Evolutionary conservation across 2,329 filamentous ascomycete genomes (phyloP), one percentile per base, ranked within the genome.

Genomic region (Epichloe hybrida): DNA sequence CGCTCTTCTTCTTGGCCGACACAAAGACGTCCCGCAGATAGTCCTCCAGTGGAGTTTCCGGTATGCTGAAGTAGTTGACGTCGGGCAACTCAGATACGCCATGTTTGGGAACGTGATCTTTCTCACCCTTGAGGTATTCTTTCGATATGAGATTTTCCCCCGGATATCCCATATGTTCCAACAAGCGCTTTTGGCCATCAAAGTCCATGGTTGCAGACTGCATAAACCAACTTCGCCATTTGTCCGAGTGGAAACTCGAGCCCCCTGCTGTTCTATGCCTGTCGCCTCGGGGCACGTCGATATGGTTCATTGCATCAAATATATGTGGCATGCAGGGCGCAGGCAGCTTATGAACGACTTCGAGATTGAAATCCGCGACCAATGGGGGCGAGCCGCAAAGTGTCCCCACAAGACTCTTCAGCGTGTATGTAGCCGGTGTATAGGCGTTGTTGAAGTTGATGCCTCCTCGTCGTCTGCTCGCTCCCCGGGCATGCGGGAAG

Each of bases 251-350:
- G 38, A 59, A 67, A 17, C 52, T 56, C 5, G 53, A 50, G 2
- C 27, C 37, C 2, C 50, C 45, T 1, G 50, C 51, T 5, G 49
- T 43, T 2, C 52, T 50, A 0, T 56, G 34, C 9, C 15, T 5
- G 2, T 50, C 31, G 1, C 46, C 47, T 9, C 59, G 55, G 23
- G 50, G n/a, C 2, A 63, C 49, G 1, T 53, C 23, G 15, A 53
- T 35, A 12, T 53, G 44, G 45, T 66, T 68, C 50, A 69, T 51
- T 13, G 61, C 61, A 7, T 68, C 58, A 5, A 68, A 56, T n/a
- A 68, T 54, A 4, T 68, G 71, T 0, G 71, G 65, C 46, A 74
- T 51, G 43, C 71, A 73, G 0, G 71, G 71, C 41, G 72, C 68
- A 52, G 72, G 72, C 21, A 72, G 59, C 48, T 71, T 65, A 23